Base-by-base conservation (phyloP, 2,329 filamentous ascomycete species). In the Tolypocladium tundrense region DNA sequence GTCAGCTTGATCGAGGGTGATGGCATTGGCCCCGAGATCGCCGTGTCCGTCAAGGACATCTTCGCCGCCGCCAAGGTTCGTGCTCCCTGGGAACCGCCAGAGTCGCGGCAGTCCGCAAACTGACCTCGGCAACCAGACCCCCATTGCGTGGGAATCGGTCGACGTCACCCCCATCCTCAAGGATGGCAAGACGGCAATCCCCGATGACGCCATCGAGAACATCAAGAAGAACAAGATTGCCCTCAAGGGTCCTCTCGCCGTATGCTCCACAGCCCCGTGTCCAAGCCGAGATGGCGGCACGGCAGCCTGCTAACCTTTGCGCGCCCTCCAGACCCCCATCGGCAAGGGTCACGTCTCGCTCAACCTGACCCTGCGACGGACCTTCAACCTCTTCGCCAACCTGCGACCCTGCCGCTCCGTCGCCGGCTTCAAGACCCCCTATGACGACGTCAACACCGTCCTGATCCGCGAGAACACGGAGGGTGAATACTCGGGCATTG, bases 311-410 rank as follows among this genome's bases (percentile, higher is more conserved):
- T 35, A 21, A n/a, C 39, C 1, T 37, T 53, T 16, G 41, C 24
- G 41, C 10, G 31, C 19, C 39, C 35, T 37, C 58, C 62, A 92
- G 84, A 99, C 94, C 4, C 94, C 94, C 64, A 86, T 99, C 70
- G 94, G 95, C 77, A 99, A 97, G 83, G 94, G 94, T 71, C 94
- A 99, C 79, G 93, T 99, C 74, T 97, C 94, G 59, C 90, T 99
- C 67, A 99, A 99, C 84, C 82, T 99, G 65, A 99, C 94, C 60
- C 91, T 99, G 70, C 93, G 94, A 73, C 89, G 94, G 72, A 99
- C 95, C 63, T 99, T 99, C 82, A 99, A 99, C 83, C 91, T 99
- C 70, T 99, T 99, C 77, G 95, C 94, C 80, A 99, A 99, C 81
- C 84, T 99, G 69, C 92, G 95, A 71, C 94, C 95, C 62, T 99